Evolutionary conservation across 2,329 filamentous ascomycete species (phyloP).

Genomic region (Alternaria arbusti): DNA sequence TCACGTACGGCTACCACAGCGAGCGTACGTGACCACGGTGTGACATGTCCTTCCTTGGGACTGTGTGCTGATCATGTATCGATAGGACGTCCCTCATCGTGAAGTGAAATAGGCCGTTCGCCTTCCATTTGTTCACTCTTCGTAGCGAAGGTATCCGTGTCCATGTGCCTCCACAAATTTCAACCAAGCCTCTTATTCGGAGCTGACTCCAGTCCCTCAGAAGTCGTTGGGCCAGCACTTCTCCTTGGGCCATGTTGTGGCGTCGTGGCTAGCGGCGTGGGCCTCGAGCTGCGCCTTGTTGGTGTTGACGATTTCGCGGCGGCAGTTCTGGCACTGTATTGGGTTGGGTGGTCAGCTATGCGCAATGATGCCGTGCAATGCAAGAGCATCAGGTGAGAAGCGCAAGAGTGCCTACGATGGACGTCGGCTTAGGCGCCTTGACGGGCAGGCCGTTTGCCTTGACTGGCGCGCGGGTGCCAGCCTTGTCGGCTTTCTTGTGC

Average conservation of each 20-base stretch:
- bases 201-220: not conserved
- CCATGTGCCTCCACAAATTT: not conserved
- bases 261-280: constrained; percentile 60
- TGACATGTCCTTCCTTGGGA: not conserved
- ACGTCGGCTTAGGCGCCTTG: constrained; percentile 61
- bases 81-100: not conserved
- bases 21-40: not conserved
- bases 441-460: constrained; percentile 63
- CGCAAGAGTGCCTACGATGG: constrained; percentile 48
- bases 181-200: not conserved
- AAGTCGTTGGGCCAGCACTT: constrained; percentile 64
- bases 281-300: constrained; percentile 60
- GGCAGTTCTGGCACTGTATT: constrained; percentile 58
- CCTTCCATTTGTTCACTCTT: not conserved
- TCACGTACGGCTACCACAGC: not conserved
- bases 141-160: not conserved
- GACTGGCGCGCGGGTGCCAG: constrained; percentile 60
- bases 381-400: constrained; percentile 8
- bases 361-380: not conserved
- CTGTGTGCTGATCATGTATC: not conserved
- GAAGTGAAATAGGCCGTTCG: not conserved
- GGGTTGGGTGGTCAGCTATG: not conserved
- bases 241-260: constrained; percentile 61
- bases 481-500: constrained; percentile 61
- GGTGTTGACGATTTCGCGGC: constrained; percentile 60